Evolutionary conservation across 345 rosid species (phyloP).

Genomic region (Euphorbia tirucalli): DNA sequence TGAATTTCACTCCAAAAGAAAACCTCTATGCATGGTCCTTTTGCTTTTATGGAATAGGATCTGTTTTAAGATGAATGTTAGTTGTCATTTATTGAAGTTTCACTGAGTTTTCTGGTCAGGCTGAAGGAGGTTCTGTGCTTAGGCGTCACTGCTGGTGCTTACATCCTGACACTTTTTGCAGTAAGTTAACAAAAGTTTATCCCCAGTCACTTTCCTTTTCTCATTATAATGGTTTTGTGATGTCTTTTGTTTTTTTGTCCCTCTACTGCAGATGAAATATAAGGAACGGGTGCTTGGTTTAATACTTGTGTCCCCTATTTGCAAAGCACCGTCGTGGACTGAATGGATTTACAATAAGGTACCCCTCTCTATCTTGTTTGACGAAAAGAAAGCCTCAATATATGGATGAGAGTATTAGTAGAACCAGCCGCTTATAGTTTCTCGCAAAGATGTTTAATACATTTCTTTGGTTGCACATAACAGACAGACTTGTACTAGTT

Average conservation of each 20-base stretch:
- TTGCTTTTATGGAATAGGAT: not conserved
- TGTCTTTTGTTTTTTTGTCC: slow-evolving; percentile 16
- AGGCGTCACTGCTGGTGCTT: slow-evolving; percentile 72
- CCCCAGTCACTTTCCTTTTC: not conserved
- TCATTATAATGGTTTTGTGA: slow-evolving; percentile 1
- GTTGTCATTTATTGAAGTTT: slow-evolving; percentile 4
- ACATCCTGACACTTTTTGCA: slow-evolving; percentile 56
- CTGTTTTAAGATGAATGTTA: not conserved
- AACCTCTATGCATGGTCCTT: not conserved
- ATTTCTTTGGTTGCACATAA: not conserved
- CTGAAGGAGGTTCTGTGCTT: slow-evolving; percentile 53
- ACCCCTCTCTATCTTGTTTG: slow-evolving; percentile 9
- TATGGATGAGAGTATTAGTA: too few relatives aligned
- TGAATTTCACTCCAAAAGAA: not conserved
- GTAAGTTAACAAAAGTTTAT: slow-evolving; percentile 35
- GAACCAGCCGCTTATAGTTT: too few relatives aligned
- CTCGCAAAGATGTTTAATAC: not conserved
- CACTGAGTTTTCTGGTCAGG: slow-evolving; percentile 31
- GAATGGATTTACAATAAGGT: slow-evolving; percentile 77
- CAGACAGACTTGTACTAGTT: not conserved
- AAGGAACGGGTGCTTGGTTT: slow-evolving; percentile 54
- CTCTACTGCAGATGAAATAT: slow-evolving; percentile 49
- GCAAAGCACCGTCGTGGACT: slow-evolving; percentile 65
- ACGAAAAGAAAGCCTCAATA: not conserved
- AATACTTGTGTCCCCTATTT: slow-evolving; percentile 62